Conservation (phyloP, 345 rosid species). For the Camelina sativa region DNA sequence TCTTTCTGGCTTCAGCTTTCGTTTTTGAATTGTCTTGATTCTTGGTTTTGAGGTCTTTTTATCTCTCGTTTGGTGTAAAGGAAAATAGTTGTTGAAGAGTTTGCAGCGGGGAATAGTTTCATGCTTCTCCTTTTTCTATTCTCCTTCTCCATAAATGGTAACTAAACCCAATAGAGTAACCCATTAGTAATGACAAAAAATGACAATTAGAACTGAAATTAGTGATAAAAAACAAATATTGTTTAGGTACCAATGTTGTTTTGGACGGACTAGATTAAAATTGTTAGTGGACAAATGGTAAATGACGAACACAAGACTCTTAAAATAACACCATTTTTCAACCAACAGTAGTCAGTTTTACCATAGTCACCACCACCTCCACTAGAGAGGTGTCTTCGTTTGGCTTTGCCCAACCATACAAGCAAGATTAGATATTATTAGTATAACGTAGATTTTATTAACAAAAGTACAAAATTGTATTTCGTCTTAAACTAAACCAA, state of each 20-base stretch:
- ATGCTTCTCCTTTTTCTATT: background rate
- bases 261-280: too few relatives aligned
- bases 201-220: background rate
- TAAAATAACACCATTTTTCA: background rate
- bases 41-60: background rate
- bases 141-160: constrained; percentile 5
- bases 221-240: too few relatives aligned
- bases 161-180: background rate
- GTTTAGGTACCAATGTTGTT: too few relatives aligned
- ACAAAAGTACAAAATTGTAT: background rate
- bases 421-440: too few relatives aligned
- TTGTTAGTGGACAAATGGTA: too few relatives aligned
- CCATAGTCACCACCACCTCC: background rate
- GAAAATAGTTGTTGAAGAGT: constrained; percentile 24
- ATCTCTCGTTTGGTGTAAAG: constrained; percentile 28
- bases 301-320: background rate
- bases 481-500: background rate
- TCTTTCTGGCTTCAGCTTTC: constrained; percentile 16
- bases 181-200: too few relatives aligned
- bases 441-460: too few relatives aligned
- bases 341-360: background rate
- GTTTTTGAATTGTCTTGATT: constrained; percentile 32
- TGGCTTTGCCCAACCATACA: too few relatives aligned
- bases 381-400: too few relatives aligned
- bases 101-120: background rate